Base-by-base conservation (phyloP, 2,329 filamentous ascomycete species). In the Aureobasidium subglaciale region DNA sequence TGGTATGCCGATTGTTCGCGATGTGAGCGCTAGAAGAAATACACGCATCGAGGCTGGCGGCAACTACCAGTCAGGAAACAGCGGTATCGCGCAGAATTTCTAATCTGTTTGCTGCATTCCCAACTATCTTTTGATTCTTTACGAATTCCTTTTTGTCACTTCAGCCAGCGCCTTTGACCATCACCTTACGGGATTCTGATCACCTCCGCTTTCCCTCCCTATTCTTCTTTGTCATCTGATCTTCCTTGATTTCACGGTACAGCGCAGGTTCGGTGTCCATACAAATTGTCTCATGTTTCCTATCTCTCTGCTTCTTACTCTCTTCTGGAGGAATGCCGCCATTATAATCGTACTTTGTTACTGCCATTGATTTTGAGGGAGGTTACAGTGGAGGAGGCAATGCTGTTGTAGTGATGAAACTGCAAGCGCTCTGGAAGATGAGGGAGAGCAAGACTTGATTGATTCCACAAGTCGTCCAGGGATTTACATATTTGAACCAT, bases 81-180 rank as follows among this genome's bases (percentile, higher is more conserved):
- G 89, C 35, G 93, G 93, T 58, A 96, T 99, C 65, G 88, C 93
- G 29, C 93, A 97, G 73, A 99, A 99, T 72, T 99, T 99, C 66
- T 97, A 38, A 54, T 22, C 48, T 41, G 32, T 15, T 5, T 5
- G 18, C n/a, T 24, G 15, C 25, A 40, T 8, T 30, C 11, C n/a
- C n/a, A n/a, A n/a, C n/a, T 16, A n/a, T 34, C 16, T n/a, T 37
- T 40, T 24, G 24, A n/a, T 40, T 32, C 25, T 32, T 53, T 18
- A 54, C 50, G 50, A 54, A 54, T 54, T 35, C 43, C 50, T 34
- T 27, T 41, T 53, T 54, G 37, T 35, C 38, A 30, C 8, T 8
- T 43, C 27, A 43, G 37, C 38, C 50, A 42, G 50, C 50, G 50
- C 25, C 37, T 54, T 25, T 35, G 37, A 43, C 27, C 34, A 32